phyloP scores from a whole-genome alignment of 1,139 yeast genomes.

The Taphrina flavorubra region DNA sequence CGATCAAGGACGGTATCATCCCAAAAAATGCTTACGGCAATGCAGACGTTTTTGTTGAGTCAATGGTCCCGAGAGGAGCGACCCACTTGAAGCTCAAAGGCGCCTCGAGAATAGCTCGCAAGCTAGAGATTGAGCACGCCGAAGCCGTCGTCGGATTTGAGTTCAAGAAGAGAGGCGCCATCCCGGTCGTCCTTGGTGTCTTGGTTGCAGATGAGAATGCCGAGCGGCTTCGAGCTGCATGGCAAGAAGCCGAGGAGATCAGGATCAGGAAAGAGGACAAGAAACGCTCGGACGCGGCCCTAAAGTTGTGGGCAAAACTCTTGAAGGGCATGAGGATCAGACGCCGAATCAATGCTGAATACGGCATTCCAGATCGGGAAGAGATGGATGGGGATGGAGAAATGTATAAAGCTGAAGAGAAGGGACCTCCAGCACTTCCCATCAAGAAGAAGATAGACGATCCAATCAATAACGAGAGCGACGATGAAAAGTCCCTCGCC shows the following conservation, averaged over 20 bases:
- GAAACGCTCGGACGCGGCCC: slow-evolving; percentile 60
- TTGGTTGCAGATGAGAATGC: slow-evolving; percentile 68
- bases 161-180: slow-evolving; percentile 59
- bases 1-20: slow-evolving; percentile 66
- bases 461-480: neutral
- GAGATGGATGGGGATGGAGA: slow-evolving; percentile 7
- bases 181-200: slow-evolving; percentile 76
- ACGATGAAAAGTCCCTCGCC: neutral
- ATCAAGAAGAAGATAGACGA: neutral
- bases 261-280: slow-evolving; percentile 57
- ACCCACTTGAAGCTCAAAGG: slow-evolving; percentile 56
- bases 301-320: slow-evolving; percentile 74
- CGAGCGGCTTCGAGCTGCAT: slow-evolving; percentile 69
- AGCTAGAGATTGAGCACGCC: slow-evolving; percentile 77
- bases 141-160: slow-evolving; percentile 87
- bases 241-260: slow-evolving; percentile 64
- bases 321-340: slow-evolving; percentile 73
- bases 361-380: slow-evolving; percentile 35
- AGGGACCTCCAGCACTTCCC: slow-evolving; percentile 5
- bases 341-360: slow-evolving; percentile 55
- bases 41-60: slow-evolving; percentile 73
- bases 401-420: neutral
- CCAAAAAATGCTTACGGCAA: slow-evolving; percentile 81
- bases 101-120: slow-evolving; percentile 64
- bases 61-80: slow-evolving; percentile 85